Conservation (phyloP, 2,329 filamentous ascomycete genomes). For the Helotiales sp. region DNA sequence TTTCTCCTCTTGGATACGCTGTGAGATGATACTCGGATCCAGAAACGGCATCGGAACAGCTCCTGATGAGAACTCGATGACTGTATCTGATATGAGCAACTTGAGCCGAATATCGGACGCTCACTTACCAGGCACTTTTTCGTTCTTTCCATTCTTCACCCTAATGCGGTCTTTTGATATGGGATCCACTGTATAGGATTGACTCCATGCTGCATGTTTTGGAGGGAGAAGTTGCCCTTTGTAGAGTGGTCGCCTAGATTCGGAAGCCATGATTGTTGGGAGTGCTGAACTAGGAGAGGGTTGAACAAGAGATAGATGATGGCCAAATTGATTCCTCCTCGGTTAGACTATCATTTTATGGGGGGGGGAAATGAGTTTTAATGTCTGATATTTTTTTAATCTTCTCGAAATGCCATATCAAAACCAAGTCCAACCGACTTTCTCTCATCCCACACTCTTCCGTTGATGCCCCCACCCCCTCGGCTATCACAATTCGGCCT, state of each 20-base stretch:
- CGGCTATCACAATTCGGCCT: not conserved
- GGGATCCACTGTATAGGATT: slow-evolving; percentile 32
- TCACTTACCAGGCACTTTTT: slow-evolving; percentile 19
- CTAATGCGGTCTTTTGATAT: slow-evolving; percentile 31
- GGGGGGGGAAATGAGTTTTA: no score
- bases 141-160: slow-evolving; percentile 7
- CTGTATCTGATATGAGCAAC: slow-evolving; percentile 19
- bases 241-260: slow-evolving; percentile 23
- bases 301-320: no score
- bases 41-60: slow-evolving; percentile 38
- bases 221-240: slow-evolving; percentile 32
- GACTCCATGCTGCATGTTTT: slow-evolving; percentile 3
- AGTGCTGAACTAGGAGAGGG: not conserved
- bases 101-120: not conserved
- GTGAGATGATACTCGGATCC: slow-evolving; percentile 35
- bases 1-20: slow-evolving; percentile 26
- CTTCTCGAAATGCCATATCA: not conserved
- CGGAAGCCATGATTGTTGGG: not conserved
- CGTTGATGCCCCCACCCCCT: not conserved
- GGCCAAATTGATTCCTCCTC: not conserved
- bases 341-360: not conserved
- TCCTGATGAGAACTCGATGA: slow-evolving; percentile 33
- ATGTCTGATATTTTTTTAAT: not conserved
- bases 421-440: not conserved
- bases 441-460: not conserved